Percentiles rank a stretch among this genome's conserved stretches.
phyloP scores from a whole-genome alignment of 805 yeast genomes.

The Ogataea salicorniae region DNA sequence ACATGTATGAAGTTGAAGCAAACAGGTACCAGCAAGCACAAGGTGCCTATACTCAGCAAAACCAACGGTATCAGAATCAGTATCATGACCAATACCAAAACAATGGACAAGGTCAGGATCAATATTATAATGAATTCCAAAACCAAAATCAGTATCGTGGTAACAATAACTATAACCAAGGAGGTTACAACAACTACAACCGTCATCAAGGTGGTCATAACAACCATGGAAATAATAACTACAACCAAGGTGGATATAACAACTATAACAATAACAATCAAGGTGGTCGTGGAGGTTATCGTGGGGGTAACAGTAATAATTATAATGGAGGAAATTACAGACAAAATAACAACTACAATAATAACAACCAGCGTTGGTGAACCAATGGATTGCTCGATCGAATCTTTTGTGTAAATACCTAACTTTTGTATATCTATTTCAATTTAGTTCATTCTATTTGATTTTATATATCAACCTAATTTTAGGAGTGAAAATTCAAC shows the following conservation, averaged over 20 bases:
- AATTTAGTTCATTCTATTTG: background rate
- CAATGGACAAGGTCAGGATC: conserved; percentile 4
- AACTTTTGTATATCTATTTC: background rate
- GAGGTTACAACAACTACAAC: conserved; percentile 17
- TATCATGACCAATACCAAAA: conserved; percentile 9
- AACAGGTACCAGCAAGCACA: conserved; percentile 20
- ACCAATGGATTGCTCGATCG: background rate
- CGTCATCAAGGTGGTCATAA: conserved; percentile 14
- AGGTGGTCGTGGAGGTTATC: conserved; percentile 1
- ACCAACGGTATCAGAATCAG: conserved; percentile 11
- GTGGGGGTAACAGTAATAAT: conserved; percentile 1
- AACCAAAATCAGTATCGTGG: conserved; percentile 8
- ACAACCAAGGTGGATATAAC: conserved; percentile 7
- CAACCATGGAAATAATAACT: conserved; percentile 3
- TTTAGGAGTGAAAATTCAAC: too few species aligned
- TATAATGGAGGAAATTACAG: conserved; percentile 5
- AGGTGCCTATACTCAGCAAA: conserved; percentile 8
- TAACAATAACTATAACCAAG: conserved; percentile 1
- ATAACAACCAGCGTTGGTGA: conserved; percentile 1
- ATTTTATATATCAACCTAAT: too few species aligned
- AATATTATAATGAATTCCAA: conserved; percentile 16
- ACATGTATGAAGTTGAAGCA: conserved; percentile 27
- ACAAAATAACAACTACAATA: conserved; percentile 3
- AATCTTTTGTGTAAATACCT: background rate
- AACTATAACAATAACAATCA: conserved; percentile 6